phyloP scores from a whole-genome alignment of 164 flowering plant genomes.

The Vitis labrusca region DNA sequence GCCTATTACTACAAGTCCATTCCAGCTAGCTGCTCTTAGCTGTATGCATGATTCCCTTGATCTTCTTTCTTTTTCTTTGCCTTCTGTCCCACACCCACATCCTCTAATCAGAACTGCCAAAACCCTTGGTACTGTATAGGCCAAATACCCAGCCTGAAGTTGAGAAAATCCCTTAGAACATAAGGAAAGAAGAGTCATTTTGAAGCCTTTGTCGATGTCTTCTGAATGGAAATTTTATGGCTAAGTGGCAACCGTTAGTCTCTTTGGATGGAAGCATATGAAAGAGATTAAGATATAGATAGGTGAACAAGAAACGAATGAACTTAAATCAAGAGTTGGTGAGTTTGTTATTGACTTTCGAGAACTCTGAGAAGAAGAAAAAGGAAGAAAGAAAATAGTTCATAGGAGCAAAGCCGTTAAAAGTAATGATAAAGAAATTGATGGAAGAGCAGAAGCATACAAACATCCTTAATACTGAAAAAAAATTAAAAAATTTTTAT shows the following conservation, averaged over 20 bases:
- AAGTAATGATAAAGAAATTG: background rate
- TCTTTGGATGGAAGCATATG: constrained; percentile 18
- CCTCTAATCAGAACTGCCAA: no score
- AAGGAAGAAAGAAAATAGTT: background rate
- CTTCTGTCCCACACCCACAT: no score
- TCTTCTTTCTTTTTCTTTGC: no score
- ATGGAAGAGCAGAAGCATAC: background rate
- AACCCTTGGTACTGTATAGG: no score
- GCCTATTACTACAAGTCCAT: no score
- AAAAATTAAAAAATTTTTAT: background rate
- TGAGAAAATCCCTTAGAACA: background rate
- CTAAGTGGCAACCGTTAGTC: constrained; percentile 6
- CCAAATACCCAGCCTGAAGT: no score
- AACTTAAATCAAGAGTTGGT: constrained; percentile 20
- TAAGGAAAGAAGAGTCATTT: background rate
- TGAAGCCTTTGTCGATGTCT: no score
- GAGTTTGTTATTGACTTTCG: constrained; percentile 26
- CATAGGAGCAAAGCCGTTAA: background rate
- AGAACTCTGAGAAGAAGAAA: constrained; percentile 3
- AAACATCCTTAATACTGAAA: no score
- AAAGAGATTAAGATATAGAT: constrained; percentile 13
- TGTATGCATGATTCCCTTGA: no score
- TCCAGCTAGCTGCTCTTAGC: no score
- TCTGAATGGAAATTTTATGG: background rate
- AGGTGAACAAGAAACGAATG: constrained; percentile 33